Conservation (phyloP, 345 rosid genomes). For the Dipteronia sinensis region DNA sequence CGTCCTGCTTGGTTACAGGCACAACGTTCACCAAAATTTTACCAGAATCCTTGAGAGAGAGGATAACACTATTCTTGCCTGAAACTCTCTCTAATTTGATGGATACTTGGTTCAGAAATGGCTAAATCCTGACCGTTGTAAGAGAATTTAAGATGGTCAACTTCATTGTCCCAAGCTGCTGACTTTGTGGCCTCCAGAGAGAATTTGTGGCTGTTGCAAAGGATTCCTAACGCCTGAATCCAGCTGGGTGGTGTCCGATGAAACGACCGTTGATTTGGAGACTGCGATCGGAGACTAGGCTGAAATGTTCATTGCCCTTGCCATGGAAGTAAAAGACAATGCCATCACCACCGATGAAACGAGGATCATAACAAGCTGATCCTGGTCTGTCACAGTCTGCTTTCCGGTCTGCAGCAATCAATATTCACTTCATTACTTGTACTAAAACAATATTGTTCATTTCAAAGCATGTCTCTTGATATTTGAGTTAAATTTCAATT, state of each 20-base stretch:
- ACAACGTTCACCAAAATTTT: slow-evolving; percentile 27
- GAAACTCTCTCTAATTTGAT: slow-evolving; percentile 29
- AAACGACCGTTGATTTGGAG: slow-evolving; percentile 56
- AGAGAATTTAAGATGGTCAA: slow-evolving; percentile 25
- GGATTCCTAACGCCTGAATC: no score
- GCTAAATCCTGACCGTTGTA: slow-evolving; percentile 13
- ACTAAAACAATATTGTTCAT: not conserved
- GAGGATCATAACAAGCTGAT: slow-evolving; percentile 58
- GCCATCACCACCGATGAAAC: slow-evolving; percentile 63
- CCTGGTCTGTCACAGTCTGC: slow-evolving; percentile 56
- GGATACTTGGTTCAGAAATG: slow-evolving; percentile 11
- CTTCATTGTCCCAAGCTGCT: slow-evolving; percentile 29
- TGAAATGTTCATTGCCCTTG: slow-evolving; percentile 50
- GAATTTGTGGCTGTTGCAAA: no score
- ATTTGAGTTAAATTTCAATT: no score
- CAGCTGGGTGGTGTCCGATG: slow-evolving; percentile 60
- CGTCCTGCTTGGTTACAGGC: slow-evolving; percentile 30
- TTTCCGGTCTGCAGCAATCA: slow-evolving; percentile 28
- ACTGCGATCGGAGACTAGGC: slow-evolving; percentile 52
- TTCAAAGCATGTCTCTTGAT: not conserved
- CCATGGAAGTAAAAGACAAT: slow-evolving; percentile 67
- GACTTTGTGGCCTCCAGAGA: no score
- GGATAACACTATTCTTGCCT: slow-evolving; percentile 22
- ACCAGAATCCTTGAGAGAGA: slow-evolving; percentile 15
- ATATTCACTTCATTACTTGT: no score